Percentiles rank a stretch among this genome's conserved stretches.
phyloP scores from a whole-genome alignment of 768 basidiomycete genomes.

The Dendrothele bispora region DNA sequence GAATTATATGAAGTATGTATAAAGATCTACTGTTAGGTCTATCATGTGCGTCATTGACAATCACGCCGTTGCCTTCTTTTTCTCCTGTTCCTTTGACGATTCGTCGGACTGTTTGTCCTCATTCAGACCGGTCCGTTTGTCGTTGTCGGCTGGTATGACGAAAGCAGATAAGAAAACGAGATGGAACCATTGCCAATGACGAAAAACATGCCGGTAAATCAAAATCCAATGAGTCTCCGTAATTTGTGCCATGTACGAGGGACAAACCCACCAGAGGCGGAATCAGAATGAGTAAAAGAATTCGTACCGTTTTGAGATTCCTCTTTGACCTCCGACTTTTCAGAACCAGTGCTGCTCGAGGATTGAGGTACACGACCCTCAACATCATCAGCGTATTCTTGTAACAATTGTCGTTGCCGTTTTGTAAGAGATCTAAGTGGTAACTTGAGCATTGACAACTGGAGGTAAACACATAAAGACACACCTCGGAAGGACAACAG shows the following conservation, averaged over 20 bases:
- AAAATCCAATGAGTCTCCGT: conserved; percentile 69
- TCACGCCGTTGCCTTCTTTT: conserved; percentile 52
- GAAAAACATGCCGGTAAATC: conserved; percentile 56
- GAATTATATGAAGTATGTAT: conserved; percentile 11
- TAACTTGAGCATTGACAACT: conserved; percentile 8
- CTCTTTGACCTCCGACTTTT: conserved; percentile 21
- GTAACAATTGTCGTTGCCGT: conserved; percentile 83
- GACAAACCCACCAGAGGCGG: conserved; percentile 64
- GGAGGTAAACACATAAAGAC: conserved; percentile 22
- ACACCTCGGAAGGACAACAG: conserved; percentile 87
- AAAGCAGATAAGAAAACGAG: background rate
- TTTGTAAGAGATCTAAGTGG: conserved; percentile 69
- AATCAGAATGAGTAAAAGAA: conserved; percentile 59
- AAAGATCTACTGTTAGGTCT: conserved; percentile 12
- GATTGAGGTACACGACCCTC: conserved; percentile 76
- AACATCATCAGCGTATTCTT: conserved; percentile 91
- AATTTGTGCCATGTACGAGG: conserved; percentile 68
- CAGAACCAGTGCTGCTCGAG: conserved; percentile 14
- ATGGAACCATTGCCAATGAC: conserved; percentile 22
- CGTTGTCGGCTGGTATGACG: conserved; percentile 5
- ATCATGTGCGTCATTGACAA: too few relatives aligned
- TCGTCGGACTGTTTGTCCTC: conserved; percentile 26
- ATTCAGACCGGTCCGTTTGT: background rate
- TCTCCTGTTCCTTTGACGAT: conserved; percentile 36
- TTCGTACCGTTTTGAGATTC: conserved; percentile 71